Evolutionary conservation across 1,139 yeast species (phyloP).

Genomic region (Taiozyma sp.): DNA sequence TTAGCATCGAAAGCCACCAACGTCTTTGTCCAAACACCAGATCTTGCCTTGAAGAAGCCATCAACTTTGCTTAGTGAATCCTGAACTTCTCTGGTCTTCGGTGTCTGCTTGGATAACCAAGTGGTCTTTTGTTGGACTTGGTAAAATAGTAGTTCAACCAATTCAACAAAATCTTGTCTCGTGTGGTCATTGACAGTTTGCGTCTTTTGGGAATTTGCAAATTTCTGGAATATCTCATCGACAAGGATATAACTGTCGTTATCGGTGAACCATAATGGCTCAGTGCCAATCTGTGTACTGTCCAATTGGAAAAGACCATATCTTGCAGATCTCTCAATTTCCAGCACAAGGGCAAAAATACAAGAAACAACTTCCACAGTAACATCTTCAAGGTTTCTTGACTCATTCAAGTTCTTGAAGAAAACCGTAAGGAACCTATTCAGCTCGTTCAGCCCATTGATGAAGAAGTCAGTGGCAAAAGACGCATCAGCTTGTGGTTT

Average conservation of each 20-base stretch:
- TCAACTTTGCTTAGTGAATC: slow-evolving; percentile 16
- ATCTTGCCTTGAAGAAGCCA: slow-evolving; percentile 26
- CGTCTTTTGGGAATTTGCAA: slow-evolving; percentile 12
- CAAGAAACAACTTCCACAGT: slow-evolving; percentile 35
- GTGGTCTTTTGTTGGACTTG: slow-evolving; percentile 27
- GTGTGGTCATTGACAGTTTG: not conserved
- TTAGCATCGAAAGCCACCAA: slow-evolving; percentile 44
- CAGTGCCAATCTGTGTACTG: slow-evolving; percentile 19
- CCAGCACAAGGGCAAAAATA: slow-evolving; percentile 34
- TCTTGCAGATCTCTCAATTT: slow-evolving; percentile 38
- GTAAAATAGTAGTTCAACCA: slow-evolving; percentile 32
- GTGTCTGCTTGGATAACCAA: slow-evolving; percentile 25
- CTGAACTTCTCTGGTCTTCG: slow-evolving; percentile 23
- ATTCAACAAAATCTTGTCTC: slow-evolving; percentile 23
- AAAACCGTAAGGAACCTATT: slow-evolving; percentile 35
- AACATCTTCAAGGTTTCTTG: slow-evolving; percentile 27
- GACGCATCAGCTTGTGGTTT: slow-evolving; percentile 7
- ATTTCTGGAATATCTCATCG: slow-evolving; percentile 27
- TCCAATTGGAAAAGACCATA: slow-evolving; percentile 25
- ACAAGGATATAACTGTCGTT: slow-evolving; percentile 21
- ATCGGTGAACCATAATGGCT: slow-evolving; percentile 33
- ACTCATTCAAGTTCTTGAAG: slow-evolving; percentile 25
- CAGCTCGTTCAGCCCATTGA: slow-evolving; percentile 30
- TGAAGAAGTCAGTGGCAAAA: slow-evolving; percentile 13
- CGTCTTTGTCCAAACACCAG: slow-evolving; percentile 50